A percentile compares a stretch with the other conserved stretches of the same genome.
phyloP scores from a whole-genome alignment of 2,329 filamentous ascomycete species.

The Colletotrichum cuscutae region DNA sequence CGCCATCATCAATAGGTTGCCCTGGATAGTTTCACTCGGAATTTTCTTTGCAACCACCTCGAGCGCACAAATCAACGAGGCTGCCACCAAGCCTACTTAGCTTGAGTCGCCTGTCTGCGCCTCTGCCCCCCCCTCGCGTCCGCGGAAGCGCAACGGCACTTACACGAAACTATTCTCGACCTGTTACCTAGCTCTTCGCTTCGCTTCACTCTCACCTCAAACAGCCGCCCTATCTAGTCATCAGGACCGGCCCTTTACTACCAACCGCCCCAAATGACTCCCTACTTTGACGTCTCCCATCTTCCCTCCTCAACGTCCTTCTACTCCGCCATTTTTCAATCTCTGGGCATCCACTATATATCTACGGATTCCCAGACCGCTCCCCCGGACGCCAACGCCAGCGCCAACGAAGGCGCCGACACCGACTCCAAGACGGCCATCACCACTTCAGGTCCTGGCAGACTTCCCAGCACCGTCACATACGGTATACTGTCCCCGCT shows the following conservation, averaged over 20 bases:
- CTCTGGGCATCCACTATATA: slow-evolving; percentile 80
- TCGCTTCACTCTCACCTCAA: not conserved
- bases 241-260: not conserved
- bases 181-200: not conserved
- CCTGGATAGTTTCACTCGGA: not conserved
- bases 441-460: not conserved
- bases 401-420: slow-evolving; percentile 6
- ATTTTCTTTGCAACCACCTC: not conserved
- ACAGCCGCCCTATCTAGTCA: not conserved
- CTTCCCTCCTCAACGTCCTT: slow-evolving; percentile 85
- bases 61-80: not conserved
- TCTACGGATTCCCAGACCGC: slow-evolving; percentile 42
- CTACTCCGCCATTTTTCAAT: slow-evolving; percentile 82
- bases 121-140: not conserved
- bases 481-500: slow-evolving; percentile 51
- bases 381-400: slow-evolving; percentile 11
- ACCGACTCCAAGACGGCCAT: slow-evolving; percentile 3
- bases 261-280: slow-evolving; percentile 48
- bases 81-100: not conserved
- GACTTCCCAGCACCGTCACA: slow-evolving; percentile 47
- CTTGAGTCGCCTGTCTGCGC: not conserved
- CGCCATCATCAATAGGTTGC: not conserved
- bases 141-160: not conserved
- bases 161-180: not conserved
- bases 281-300: slow-evolving; percentile 75